Evolutionary conservation across 2,329 filamentous ascomycete species (phyloP), one percentile per base, ranked within the genome.

Genomic region (Arthrobotrys iridis): DNA sequence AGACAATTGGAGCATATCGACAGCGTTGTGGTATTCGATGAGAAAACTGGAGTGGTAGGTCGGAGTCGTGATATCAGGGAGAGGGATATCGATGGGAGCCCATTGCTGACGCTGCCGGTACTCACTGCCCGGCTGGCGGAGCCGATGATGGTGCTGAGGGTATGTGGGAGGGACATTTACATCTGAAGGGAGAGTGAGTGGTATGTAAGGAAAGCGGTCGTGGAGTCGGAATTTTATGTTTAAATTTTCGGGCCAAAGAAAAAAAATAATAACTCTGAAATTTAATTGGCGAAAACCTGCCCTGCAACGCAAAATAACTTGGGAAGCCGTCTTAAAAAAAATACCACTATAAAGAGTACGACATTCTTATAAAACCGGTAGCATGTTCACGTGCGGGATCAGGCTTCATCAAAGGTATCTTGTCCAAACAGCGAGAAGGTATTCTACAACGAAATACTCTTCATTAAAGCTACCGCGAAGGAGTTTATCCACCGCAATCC

Each of bases 111-210:
- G 57, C 37, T n/a, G 43, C 3, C 26, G 48, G 40, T 1, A 8
- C 20, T 40, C 43, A 22, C 40, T 13, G 30, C 28, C 26, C 60
- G 50, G 43, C 37, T 40, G 59, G 59, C 48, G 48, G 35, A 20
- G 82, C 70, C 73, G 71, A 77, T 80, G 80, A 77, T 79, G 78
- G 33, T 22, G 24, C 15, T 15, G 63, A 58, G 10, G 28, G 46
- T 24, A 40, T 28, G 46, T 67, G 70, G 43, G 59, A 63, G 24
- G 55, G 70, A 74, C 70, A 74, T 74, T 64, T 74, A 67, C 70
- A 74, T 67, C 22, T 58, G 60, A 41, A 50, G 18, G 28, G 13
- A 30, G 30, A 15, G 2, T n/a, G 11, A 15, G 35, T 10, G 55
- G 35, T 62, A 46, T 62, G n/a, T n/a, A n/a, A n/a, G n/a, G n/a